Conservation (phyloP, 495 filamentous ascomycete genomes). For the Aspergillus sclerotiicarbonarius region DNA sequence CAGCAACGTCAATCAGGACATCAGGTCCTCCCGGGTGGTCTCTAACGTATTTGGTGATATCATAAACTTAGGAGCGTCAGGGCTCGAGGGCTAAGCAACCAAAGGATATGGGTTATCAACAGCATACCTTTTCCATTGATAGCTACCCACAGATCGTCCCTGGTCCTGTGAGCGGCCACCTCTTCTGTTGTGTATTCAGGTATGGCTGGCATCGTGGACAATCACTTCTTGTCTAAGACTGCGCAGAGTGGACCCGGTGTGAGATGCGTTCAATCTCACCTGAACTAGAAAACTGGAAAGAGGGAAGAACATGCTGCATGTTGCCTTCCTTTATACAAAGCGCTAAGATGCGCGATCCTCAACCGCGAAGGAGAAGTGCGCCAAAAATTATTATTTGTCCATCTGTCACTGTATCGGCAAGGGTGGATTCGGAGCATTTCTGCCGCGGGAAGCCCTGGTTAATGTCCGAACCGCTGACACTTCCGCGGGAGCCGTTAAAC, state of each 20-base stretch:
- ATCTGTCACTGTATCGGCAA: not conserved
- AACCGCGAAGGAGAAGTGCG: not conserved
- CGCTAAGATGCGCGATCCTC: not conserved
- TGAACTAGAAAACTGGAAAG: no score
- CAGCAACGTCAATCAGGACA: slow-evolving; percentile 47
- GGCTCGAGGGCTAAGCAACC: not conserved
- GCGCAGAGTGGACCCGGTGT: not conserved
- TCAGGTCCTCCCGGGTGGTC: slow-evolving; percentile 55
- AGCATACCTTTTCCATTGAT: slow-evolving; percentile 51
- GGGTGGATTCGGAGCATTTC: not conserved
- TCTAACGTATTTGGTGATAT: slow-evolving; percentile 48
- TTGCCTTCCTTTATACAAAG: not conserved
- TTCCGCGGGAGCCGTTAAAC: not conserved
- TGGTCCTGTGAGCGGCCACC: slow-evolving; percentile 45
- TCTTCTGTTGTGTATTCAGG: slow-evolving; percentile 38
- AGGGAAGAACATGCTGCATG: not conserved
- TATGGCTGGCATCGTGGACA: slow-evolving; percentile 16
- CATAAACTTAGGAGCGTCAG: slow-evolving; percentile 35
- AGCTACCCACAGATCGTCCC: slow-evolving; percentile 48
- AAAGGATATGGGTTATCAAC: not conserved
- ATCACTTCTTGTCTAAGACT: not conserved
- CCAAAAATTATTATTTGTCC: not conserved
- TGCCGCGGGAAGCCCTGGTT: not conserved
- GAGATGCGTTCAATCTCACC: not conserved
- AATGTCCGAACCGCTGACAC: not conserved